Evolutionary conservation across 345 rosid genomes (phyloP), one percentile per base, ranked within the genome.

Genomic region (Pseudoturritis turrita): DNA sequence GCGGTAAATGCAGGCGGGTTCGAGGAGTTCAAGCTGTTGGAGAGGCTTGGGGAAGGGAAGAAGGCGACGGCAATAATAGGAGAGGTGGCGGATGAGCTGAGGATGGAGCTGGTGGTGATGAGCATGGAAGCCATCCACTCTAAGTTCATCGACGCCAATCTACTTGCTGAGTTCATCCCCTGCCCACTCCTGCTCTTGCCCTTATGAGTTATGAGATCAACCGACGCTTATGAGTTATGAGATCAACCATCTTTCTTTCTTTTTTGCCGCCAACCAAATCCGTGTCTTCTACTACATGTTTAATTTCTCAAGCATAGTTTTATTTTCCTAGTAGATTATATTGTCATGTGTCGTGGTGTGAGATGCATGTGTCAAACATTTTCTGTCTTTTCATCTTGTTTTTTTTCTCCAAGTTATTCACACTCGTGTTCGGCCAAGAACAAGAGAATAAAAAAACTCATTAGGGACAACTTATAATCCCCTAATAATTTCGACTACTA

Each of bases 81-180:
- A 9, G 98, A 94, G 81, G 97, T 94, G 47, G 98, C 98, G 0
- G 98, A 94, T 68, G 98, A 91, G 46, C 79, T 94, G 21, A 83
- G 77, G 63, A 75, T 89, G 83, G 98, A 94, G 82, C 80, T 94
- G 57, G 98, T 94, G 10, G 84, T 94, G 13, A 62, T 94, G 78
- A 94, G 98, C 81, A 91, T 94, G 98, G 98, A 91, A 57, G 96
- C 98, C 54, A 91, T 94, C 72, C 98, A 94, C 78, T 94, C 97
- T n/a, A 94, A 94, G 86, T 89, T 86, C 65, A 89, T 94, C 5
- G 97, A 94, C 77, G 96, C 96, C 39, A 94, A 94, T 79, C 80
- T 94, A 28, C 84, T 89, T 4, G 98, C 92, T 15, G 98, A 94
- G 82, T 94, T 94, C 78, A 81, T 91, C 71, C 98, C 98, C 13